Evolutionary conservation across 192 early-diverging fungal species (phyloP).

Genomic region (Coemansia sp.): DNA sequence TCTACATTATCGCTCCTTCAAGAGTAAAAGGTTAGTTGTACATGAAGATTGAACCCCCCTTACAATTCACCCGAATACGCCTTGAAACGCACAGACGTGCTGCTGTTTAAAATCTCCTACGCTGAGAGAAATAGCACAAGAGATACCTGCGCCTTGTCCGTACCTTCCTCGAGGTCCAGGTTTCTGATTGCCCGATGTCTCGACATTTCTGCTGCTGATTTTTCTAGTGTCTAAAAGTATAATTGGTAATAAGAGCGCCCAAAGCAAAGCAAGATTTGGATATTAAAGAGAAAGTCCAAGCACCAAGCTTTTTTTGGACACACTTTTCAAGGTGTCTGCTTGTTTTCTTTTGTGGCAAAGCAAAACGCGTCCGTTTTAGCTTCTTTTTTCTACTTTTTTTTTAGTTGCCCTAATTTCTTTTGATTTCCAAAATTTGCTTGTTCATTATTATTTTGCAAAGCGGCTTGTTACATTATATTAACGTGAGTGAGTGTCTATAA

Average conservation of each 20-base stretch:
- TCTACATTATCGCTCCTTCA: conserved; percentile 22
- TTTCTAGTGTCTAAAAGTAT: not conserved
- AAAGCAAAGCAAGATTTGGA: conserved; percentile 6
- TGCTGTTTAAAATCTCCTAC: too few species aligned
- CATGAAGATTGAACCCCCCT: too few species aligned
- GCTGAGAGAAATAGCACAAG: too few species aligned
- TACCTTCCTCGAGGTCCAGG: conserved; percentile 51
- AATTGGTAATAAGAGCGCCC: not conserved
- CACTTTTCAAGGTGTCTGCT: too few species aligned
- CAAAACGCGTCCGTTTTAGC: not conserved
- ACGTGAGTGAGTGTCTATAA: too few species aligned
- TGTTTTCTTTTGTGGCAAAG: not conserved
- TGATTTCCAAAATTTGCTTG: too few species aligned
- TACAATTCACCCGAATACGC: not conserved
- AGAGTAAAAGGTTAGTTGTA: not conserved
- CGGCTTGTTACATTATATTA: too few species aligned
- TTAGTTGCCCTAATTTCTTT: not conserved
- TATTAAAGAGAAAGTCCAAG: not conserved
- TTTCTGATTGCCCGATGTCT: conserved; percentile 50
- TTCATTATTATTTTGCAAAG: not conserved
- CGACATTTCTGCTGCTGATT: conserved; percentile 31
- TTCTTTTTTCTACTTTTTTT: conserved; percentile 2
- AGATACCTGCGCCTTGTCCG: not conserved
- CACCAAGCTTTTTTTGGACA: not conserved
- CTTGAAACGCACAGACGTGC: not conserved